Evolutionary conservation across 2,329 filamentous ascomycete genomes (phyloP).

Genomic region (Botrytis galanthina): DNA sequence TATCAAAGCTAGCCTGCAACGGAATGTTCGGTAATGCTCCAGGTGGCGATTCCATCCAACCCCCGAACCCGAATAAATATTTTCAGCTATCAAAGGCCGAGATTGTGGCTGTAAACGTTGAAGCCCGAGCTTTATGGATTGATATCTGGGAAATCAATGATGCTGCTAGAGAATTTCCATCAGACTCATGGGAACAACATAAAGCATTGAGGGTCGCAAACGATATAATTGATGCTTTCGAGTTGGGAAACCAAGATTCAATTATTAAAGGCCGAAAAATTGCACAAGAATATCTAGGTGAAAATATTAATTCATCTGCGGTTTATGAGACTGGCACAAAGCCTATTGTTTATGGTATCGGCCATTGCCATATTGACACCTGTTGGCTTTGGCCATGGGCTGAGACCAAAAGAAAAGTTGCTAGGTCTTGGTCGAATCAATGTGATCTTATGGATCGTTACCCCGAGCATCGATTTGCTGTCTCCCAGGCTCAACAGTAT

Average conservation of each 20-base stretch:
- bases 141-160: slow-evolving; percentile 97
- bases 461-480: slow-evolving; percentile 87
- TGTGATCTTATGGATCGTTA: slow-evolving; percentile 94
- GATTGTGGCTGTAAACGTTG: slow-evolving; percentile 84
- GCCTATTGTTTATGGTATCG: slow-evolving; percentile 81
- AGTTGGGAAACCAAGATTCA: slow-evolving; percentile 73
- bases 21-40: slow-evolving; percentile 95
- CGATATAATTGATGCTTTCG: slow-evolving; percentile 85
- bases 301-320: slow-evolving; percentile 74
- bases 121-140: slow-evolving; percentile 78
- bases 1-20: slow-evolving; percentile 66
- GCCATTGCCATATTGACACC: slow-evolving; percentile 96
- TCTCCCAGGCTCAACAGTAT: slow-evolving; percentile 94
- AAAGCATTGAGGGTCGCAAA: slow-evolving; percentile 81
- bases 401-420: slow-evolving; percentile 95
- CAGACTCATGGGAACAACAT: slow-evolving; percentile 85
- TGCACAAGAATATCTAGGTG: slow-evolving; percentile 77
- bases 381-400: slow-evolving; percentile 99
- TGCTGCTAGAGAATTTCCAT: slow-evolving; percentile 85
- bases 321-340: slow-evolving; percentile 77
- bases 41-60: slow-evolving; percentile 81
- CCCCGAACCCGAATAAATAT: slow-evolving; percentile 79
- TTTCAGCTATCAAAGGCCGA: slow-evolving; percentile 75
- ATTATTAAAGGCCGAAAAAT: slow-evolving; percentile 80
- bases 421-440: slow-evolving; percentile 93